These are phyloP conservation scores for Trifolium fragiferum DNA, from an alignment of 306 rosid genomes.

Conservation along the genomic window DNA sequence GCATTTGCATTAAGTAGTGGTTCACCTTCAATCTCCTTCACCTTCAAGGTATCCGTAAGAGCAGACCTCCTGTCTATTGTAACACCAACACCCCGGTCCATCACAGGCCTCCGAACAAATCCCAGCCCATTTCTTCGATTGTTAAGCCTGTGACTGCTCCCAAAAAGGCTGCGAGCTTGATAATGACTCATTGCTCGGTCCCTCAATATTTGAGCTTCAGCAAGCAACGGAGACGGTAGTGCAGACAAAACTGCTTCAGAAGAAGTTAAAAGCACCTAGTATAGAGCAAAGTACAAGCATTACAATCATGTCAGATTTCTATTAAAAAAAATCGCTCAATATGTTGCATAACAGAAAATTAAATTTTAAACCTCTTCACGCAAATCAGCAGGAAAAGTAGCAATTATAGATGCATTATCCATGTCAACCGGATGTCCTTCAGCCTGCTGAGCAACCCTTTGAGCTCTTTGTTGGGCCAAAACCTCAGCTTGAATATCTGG, in stretches of 20 bases:
- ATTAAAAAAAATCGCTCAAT: slow-evolving; percentile 37
- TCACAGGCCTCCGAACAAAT: slow-evolving; percentile 81
- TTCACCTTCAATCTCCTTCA: slow-evolving; percentile 89
- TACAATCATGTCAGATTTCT: slow-evolving; percentile 29
- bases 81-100: slow-evolving; percentile 97
- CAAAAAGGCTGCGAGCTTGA: slow-evolving; percentile 91
- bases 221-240: slow-evolving; percentile 88
- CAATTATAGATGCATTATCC: slow-evolving; percentile 98
- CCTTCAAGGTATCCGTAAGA: slow-evolving; percentile 73
- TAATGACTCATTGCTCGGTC: slow-evolving; percentile 99
- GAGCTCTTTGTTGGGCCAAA: slow-evolving; percentile 96
- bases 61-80: slow-evolving; percentile 82
- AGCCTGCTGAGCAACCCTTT: slow-evolving; percentile 87
- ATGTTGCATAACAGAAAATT: slow-evolving; percentile 17
- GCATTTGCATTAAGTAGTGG: slow-evolving; percentile 87
- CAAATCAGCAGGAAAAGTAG: slow-evolving; percentile 98
- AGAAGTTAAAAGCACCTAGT: slow-evolving; percentile 92
- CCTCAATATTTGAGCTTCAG: slow-evolving; percentile 96
- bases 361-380: slow-evolving; percentile 89
- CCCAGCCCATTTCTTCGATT: slow-evolving; percentile 92
- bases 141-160: slow-evolving; percentile 76
- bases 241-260: slow-evolving; percentile 98
- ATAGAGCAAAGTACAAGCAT: slow-evolving; percentile 37
- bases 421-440: slow-evolving; percentile 99
- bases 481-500: slow-evolving; percentile 98